phyloP scores from a whole-genome alignment of 495 filamentous ascomycete species.

The Hypoxylon trugodes region DNA sequence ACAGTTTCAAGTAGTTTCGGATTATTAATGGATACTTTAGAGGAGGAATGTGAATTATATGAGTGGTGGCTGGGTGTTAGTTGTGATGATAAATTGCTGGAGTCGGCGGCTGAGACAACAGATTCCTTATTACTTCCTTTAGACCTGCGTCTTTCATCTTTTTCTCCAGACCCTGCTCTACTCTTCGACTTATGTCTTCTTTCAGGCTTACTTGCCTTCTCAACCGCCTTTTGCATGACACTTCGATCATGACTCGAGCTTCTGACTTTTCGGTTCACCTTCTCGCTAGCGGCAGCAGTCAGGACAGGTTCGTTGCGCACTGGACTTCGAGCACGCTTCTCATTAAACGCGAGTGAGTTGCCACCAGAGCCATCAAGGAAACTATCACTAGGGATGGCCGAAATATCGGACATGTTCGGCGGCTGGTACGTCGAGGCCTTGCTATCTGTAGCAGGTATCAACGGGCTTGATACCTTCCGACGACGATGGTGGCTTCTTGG shows the following conservation, averaged over 20 bases:
- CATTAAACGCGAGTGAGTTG: conserved; percentile 38
- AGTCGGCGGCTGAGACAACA: conserved; percentile 69
- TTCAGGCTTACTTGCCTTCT: conserved; percentile 49
- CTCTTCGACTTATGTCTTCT: conserved; percentile 65
- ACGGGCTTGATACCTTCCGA: conserved; percentile 61
- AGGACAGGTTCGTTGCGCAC: conserved; percentile 48
- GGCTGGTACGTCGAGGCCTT: conserved; percentile 68
- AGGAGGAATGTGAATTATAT: conserved; percentile 78
- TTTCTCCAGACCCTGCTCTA: conserved; percentile 70
- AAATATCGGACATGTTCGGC: conserved; percentile 78
- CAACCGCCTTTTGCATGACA: conserved; percentile 42
- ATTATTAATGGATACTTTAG: conserved; percentile 89
- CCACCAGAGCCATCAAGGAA: conserved; percentile 76
- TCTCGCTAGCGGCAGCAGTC: conserved; percentile 60
- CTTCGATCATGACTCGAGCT: conserved; percentile 49
- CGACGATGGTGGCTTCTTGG: conserved; percentile 47
- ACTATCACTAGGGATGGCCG: conserved; percentile 88
- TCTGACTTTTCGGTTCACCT: conserved; percentile 52
- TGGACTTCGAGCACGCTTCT: conserved; percentile 51
- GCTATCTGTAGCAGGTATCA: conserved; percentile 62
- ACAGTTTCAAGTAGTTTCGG: conserved; percentile 94
- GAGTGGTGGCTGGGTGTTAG: conserved; percentile 75
- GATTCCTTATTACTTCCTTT: conserved; percentile 71
- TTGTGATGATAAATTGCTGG: conserved; percentile 77
- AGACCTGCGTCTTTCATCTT: conserved; percentile 68